A percentile compares a stretch with the other conserved stretches of the same genome.
Evolutionary conservation across 306 rosid genomes (phyloP).

Genomic region (Quercus agrifolia): DNA sequence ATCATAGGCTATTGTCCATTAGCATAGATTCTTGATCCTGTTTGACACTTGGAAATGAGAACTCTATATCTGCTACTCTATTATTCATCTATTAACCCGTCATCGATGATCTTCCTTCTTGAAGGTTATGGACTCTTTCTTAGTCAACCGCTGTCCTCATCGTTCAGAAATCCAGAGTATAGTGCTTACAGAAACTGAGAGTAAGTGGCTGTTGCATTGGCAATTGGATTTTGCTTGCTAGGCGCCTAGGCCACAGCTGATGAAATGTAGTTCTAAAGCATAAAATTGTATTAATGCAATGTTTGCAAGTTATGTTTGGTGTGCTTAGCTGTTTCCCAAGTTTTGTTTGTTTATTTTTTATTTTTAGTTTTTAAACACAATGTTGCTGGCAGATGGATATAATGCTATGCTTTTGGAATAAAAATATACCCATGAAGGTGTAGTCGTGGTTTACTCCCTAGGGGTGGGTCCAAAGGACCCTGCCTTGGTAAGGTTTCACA

Average conservation of each 20-base stretch:
- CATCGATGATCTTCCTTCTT: constrained; percentile 12
- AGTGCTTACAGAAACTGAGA: constrained; percentile 62
- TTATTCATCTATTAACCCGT: constrained; percentile 10
- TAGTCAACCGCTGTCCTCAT: constrained; percentile 79
- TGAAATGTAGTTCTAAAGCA: background rate
- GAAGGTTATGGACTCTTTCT: constrained; percentile 49
- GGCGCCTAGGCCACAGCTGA: background rate
- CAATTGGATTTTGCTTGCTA: background rate
- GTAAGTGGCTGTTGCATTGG: constrained; percentile 44
- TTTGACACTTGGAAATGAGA: background rate
- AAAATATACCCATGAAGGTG: too few species aligned
- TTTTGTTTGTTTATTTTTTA: too few species aligned
- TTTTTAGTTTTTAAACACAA: background rate
- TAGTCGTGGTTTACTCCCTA: too few species aligned
- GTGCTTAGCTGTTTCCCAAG: background rate
- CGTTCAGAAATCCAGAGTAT: constrained; percentile 93
- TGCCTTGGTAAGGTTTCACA: too few species aligned
- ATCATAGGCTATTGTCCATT: background rate
- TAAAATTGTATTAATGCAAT: background rate
- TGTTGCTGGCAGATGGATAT: background rate
- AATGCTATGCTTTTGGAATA: background rate
- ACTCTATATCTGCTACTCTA: background rate
- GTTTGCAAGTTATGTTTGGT: background rate
- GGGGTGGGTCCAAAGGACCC: too few species aligned
- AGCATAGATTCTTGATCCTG: constrained; percentile 4